Conservation (phyloP, 345 rosid genomes). For the Euphorbia peplus region DNA sequence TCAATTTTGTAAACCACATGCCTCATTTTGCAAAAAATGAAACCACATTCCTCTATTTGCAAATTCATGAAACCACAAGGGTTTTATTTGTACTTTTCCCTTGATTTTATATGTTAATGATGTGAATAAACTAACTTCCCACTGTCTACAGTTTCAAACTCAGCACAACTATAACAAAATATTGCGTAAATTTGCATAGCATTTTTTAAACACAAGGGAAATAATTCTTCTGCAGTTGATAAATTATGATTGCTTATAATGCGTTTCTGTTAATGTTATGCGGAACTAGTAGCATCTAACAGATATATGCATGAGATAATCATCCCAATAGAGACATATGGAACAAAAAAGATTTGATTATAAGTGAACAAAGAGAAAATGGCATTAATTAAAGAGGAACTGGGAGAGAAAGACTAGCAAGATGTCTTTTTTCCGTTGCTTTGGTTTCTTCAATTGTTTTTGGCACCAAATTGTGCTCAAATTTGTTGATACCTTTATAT, state of each 20-base stretch:
- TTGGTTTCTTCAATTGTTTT: too few relatives aligned
- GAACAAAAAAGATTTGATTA: background rate
- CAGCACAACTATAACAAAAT: background rate
- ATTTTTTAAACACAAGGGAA: too few relatives aligned
- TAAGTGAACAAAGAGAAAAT: background rate
- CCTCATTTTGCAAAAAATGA: too few relatives aligned
- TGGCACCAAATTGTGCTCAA: background rate
- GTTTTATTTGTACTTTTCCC: too few relatives aligned
- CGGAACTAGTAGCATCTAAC: background rate
- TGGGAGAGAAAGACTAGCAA: background rate
- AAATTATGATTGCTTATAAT: background rate
- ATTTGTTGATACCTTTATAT: background rate
- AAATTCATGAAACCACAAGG: too few relatives aligned
- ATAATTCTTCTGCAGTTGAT: background rate
- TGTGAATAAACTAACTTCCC: background rate
- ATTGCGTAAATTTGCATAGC: too few relatives aligned
- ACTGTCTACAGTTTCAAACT: background rate
- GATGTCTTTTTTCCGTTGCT: background rate
- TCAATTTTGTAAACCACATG: too few relatives aligned
- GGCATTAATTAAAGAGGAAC: background rate
- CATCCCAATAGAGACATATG: background rate
- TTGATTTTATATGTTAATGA: background rate
- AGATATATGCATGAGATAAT: background rate
- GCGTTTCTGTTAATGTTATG: background rate
- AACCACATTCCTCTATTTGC: too few relatives aligned